Evolutionary conservation across 2,329 filamentous ascomycete species (phyloP).

Genomic region (Ophiocordyceps camponoti-rufipedis): DNA sequence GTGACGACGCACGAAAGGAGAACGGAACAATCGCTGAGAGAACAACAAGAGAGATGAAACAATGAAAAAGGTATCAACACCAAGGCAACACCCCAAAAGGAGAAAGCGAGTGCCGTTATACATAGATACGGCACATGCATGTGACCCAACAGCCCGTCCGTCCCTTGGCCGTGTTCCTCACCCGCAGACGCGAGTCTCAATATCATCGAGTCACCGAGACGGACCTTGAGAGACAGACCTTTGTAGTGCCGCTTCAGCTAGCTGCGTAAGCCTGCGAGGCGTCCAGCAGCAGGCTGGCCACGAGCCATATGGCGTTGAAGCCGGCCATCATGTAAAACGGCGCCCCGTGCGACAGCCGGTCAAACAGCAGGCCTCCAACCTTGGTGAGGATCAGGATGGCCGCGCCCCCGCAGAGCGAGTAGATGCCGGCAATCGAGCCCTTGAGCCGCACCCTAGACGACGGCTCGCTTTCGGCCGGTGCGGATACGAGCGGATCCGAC

Average conservation of each 20-base stretch:
- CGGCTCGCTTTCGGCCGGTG: conserved; percentile 12
- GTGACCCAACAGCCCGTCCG: too few species aligned
- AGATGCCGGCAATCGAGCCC: conserved; percentile 86
- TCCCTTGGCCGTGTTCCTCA: too few species aligned
- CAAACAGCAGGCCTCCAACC: conserved; percentile 72
- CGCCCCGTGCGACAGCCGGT: conserved; percentile 51
- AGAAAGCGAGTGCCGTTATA: too few species aligned
- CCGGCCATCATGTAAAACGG: conserved; percentile 90
- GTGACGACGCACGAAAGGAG: not conserved
- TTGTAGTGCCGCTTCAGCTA: not conserved
- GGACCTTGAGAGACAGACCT: too few species aligned
- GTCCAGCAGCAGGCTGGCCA: conserved; percentile 34
- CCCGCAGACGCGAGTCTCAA: too few species aligned
- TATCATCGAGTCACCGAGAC: too few species aligned
- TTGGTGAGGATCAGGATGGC: conserved; percentile 89
- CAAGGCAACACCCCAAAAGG: too few species aligned
- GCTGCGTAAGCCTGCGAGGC: conserved; percentile 19
- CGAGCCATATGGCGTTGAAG: conserved; percentile 62
- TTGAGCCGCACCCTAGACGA: conserved; percentile 48
- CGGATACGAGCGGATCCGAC: conserved; percentile 20
- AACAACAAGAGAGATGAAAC: not conserved
- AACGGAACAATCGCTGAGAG: not conserved
- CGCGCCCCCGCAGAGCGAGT: conserved; percentile 75
- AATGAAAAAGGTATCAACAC: not conserved
- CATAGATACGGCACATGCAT: too few species aligned